Evolutionary conservation across 2,329 filamentous ascomycete species (phyloP).

Genomic region (Coleophoma eucalyptorum): DNA sequence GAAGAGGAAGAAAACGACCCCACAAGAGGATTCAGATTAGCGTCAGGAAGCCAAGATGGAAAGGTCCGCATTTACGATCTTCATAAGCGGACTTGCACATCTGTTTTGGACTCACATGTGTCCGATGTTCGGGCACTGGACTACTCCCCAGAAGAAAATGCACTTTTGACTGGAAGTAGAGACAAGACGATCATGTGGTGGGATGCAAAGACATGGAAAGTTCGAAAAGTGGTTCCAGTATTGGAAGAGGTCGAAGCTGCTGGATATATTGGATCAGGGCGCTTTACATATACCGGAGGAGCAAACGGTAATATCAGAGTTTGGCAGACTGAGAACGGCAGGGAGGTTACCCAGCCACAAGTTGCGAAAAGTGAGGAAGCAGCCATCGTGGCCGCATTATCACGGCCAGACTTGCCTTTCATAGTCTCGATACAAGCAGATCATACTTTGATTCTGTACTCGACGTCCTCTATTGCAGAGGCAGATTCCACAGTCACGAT

Average conservation of each 20-base stretch:
- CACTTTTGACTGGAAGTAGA: conserved; percentile 78
- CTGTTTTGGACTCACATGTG: conserved; percentile 86
- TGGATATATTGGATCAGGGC: conserved; percentile 71
- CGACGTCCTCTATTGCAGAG: conserved; percentile 38
- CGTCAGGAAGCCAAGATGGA: conserved; percentile 90
- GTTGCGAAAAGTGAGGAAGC: conserved; percentile 54
- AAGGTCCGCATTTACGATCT: conserved; percentile 91
- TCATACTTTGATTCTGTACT: conserved; percentile 79
- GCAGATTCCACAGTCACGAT: conserved; percentile 28
- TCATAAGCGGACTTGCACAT: conserved; percentile 73
- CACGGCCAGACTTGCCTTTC: conserved; percentile 61
- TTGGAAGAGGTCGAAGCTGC: conserved; percentile 82
- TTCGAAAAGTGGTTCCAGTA: conserved; percentile 74
- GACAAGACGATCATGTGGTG: conserved; percentile 95
- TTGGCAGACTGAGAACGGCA: conserved; percentile 75
- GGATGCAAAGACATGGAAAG: conserved; percentile 83
- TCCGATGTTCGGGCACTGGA: conserved; percentile 89
- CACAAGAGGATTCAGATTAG: conserved; percentile 68
- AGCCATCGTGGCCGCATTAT: conserved; percentile 69
- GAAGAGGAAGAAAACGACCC: conserved; percentile 42
- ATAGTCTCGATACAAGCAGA: conserved; percentile 84
- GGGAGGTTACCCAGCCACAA: conserved; percentile 77
- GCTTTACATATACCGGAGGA: conserved; percentile 77
- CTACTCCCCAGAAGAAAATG: conserved; percentile 71
- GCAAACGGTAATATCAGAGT: conserved; percentile 78